These are phyloP conservation scores for Sporobolomyces roseus DNA, from an alignment of 768 basidiomycete genomes.

Conservation along the genomic window DNA sequence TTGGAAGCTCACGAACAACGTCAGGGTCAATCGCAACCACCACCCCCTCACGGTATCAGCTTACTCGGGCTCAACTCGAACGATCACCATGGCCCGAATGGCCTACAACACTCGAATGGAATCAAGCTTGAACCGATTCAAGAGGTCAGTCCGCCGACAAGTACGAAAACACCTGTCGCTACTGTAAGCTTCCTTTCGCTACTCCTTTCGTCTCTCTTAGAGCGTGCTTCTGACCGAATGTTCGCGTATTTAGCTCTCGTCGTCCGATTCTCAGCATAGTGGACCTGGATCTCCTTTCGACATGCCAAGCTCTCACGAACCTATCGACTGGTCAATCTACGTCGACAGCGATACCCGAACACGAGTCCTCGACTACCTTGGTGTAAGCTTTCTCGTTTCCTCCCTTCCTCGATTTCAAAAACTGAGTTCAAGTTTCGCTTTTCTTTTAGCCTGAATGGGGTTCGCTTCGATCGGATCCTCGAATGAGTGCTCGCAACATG, in stretches of 20 bases:
- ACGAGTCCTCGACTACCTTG: constrained; percentile 38
- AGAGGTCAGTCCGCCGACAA: constrained; percentile 12
- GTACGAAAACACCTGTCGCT: constrained; percentile 11
- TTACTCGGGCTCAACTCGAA: neutral
- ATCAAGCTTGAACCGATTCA: constrained; percentile 29
- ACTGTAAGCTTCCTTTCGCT: neutral
- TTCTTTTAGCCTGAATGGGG: constrained; percentile 29
- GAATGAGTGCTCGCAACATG: constrained; percentile 22
- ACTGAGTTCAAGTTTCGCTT: neutral
- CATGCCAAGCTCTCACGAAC: constrained; percentile 20
- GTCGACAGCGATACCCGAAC: constrained; percentile 25
- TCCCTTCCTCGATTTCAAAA: too few relatives aligned
- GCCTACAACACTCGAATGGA: constrained; percentile 2
- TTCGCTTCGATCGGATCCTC: constrained; percentile 25
- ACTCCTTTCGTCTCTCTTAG: neutral
- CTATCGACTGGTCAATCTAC: constrained; percentile 28
- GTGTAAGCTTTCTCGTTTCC: constrained; percentile 21
- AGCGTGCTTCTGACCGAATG: neutral
- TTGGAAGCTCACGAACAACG: constrained; percentile 27
- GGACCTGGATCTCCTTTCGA: constrained; percentile 11
- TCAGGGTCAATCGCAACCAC: constrained; percentile 8
- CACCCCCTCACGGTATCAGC: neutral
- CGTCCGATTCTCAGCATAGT: constrained; percentile 13
- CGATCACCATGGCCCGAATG: neutral
- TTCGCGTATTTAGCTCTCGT: neutral